Percentiles rank a stretch among this genome's conserved stretches.
Evolutionary conservation across 768 basidiomycete genomes (phyloP).

Genomic region (Trametes punicea): DNA sequence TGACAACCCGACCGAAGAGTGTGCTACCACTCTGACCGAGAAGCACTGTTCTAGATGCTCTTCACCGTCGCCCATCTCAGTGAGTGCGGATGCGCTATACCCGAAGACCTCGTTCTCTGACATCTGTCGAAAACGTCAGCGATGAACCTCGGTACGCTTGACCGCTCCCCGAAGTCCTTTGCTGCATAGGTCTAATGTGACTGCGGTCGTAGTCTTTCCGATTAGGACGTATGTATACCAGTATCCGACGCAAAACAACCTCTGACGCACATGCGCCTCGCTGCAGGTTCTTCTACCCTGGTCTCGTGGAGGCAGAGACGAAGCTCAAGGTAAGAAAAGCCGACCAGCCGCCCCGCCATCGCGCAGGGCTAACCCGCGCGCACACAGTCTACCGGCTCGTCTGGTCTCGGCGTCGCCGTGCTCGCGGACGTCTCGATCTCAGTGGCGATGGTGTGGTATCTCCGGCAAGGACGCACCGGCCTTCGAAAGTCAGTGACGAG

Average conservation of each 20-base stretch:
- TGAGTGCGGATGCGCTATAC: too few species aligned
- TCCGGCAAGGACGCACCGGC: neutral
- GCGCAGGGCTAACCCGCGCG: too few species aligned
- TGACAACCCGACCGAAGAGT: neutral
- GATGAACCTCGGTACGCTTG: constrained; percentile 1
- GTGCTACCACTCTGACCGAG: neutral
- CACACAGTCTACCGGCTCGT: neutral
- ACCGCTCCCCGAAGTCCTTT: too few species aligned
- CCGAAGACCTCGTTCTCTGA: neutral
- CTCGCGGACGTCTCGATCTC: constrained; percentile 1
- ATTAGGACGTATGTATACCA: neutral
- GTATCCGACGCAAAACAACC: neutral
- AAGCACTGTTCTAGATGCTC: neutral
- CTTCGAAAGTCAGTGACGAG: neutral
- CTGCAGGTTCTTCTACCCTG: constrained; percentile 2
- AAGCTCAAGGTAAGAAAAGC: neutral
- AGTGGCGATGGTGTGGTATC: neutral
- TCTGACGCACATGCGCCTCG: too few species aligned
- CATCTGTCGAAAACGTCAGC: neutral
- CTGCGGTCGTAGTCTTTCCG: neutral
- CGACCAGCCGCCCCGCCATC: neutral
- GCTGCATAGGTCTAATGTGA: too few species aligned
- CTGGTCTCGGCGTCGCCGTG: constrained; percentile 3
- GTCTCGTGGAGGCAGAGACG: neutral
- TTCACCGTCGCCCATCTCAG: neutral